Percentiles rank a stretch among this genome's conserved stretches.
Evolutionary conservation across 106 monocot species (phyloP).

Genomic region (Phalaenopsis equestris): DNA sequence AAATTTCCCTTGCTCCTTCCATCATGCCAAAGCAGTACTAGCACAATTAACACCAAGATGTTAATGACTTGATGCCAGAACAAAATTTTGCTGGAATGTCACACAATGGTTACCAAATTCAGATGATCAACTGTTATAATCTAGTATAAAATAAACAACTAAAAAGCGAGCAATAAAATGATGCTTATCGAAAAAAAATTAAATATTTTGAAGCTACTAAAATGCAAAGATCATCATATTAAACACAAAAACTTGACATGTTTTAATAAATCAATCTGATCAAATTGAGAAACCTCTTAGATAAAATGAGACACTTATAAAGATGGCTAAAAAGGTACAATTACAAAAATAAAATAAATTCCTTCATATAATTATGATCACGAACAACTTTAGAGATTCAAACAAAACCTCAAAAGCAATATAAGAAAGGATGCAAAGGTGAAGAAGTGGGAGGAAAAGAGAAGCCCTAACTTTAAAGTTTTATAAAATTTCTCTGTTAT

Average conservation of each 20-base stretch:
- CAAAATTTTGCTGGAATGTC: too few relatives aligned
- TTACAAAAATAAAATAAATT: too few relatives aligned
- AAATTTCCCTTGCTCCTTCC: not conserved
- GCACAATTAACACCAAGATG: not conserved
- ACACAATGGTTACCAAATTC: not conserved
- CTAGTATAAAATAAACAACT: not conserved
- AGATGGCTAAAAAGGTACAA: not conserved
- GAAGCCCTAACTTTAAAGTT: too few relatives aligned
- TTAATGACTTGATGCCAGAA: not conserved
- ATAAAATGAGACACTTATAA: not conserved
- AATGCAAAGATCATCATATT: not conserved
- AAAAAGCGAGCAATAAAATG: not conserved
- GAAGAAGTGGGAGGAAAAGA: too few relatives aligned
- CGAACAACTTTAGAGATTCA: too few relatives aligned
- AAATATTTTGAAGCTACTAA: not conserved
- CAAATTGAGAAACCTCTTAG: not conserved
- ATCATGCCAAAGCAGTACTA: not conserved
- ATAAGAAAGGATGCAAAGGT: too few relatives aligned
- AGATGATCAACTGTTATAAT: not conserved
- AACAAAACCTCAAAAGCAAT: too few relatives aligned
- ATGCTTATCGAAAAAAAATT: not conserved
- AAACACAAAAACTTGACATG: not conserved
- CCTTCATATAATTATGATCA: too few relatives aligned
- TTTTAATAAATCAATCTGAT: not conserved
- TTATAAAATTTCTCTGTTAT: too few relatives aligned